A percentile compares a stretch with the other conserved stretches of the same genome.
Evolutionary conservation across 352 stramenopile species (phyloP).

Genomic region (Pseudoperonospora humuli): DNA sequence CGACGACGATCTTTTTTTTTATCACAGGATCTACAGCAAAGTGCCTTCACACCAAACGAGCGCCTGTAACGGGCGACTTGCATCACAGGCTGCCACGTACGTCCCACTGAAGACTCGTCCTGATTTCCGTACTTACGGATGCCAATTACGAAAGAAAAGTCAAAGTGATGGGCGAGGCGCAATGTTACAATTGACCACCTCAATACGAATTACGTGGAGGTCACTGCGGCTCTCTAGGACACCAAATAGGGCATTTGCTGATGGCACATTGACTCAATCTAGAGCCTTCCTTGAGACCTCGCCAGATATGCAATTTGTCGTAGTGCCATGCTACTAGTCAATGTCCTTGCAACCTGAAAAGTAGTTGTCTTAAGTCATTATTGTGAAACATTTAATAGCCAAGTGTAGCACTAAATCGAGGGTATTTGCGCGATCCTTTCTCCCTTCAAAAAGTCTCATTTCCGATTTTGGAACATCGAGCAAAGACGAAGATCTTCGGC

Average conservation of each 20-base stretch:
- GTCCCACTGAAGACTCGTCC: slow-evolving; percentile 19
- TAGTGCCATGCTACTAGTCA: too few relatives aligned
- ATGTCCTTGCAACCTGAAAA: too few relatives aligned
- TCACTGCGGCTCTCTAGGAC: too few relatives aligned
- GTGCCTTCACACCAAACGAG: background rate
- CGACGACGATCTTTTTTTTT: slow-evolving; percentile 15
- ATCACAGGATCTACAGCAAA: background rate
- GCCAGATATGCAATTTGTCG: too few relatives aligned
- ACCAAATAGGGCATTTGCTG: background rate
- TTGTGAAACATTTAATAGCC: slow-evolving; percentile 4
- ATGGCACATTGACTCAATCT: too few relatives aligned
- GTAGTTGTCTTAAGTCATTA: slow-evolving; percentile 4
- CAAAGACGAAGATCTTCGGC: slow-evolving; percentile 39
- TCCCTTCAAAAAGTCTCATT: slow-evolving; percentile 9
- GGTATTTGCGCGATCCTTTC: slow-evolving; percentile 13
- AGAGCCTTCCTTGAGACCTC: too few relatives aligned
- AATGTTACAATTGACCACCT: slow-evolving; percentile 1
- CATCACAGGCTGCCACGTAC: too few relatives aligned
- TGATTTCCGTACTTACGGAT: slow-evolving; percentile 22
- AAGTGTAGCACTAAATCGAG: slow-evolving; percentile 12
- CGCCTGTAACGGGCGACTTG: too few relatives aligned
- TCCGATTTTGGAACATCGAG: slow-evolving; percentile 25
- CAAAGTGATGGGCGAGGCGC: slow-evolving; percentile 1
- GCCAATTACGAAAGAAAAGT: slow-evolving; percentile 4
- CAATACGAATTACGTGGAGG: background rate